Conservation (phyloP, 768 basidiomycete species). For the Suillus hirtellus region DNA sequence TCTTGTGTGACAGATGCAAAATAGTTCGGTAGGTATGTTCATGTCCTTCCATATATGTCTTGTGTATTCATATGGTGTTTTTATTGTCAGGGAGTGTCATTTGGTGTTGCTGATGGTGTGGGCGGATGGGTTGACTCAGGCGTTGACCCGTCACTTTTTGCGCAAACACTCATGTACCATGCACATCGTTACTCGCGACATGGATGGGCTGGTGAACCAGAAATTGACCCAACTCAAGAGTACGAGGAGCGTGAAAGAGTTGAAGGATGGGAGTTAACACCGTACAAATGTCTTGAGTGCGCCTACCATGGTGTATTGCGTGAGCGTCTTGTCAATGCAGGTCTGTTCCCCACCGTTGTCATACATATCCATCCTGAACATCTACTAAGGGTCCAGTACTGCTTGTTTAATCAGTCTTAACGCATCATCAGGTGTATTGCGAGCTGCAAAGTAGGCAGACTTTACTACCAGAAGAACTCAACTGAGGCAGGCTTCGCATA, state of each 20-base stretch:
- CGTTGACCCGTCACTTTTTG: slow-evolving; percentile 86
- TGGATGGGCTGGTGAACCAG: slow-evolving; percentile 84
- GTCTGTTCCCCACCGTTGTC: slow-evolving; percentile 33
- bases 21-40: slow-evolving; percentile 64
- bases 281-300: slow-evolving; percentile 68
- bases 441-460: slow-evolving; percentile 68
- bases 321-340: slow-evolving; percentile 60
- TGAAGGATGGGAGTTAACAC: slow-evolving; percentile 69
- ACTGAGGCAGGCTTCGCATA: slow-evolving; percentile 28
- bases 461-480: slow-evolving; percentile 3
- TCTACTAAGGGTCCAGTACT: slow-evolving; percentile 72
- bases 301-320: slow-evolving; percentile 71
- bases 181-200: slow-evolving; percentile 69
- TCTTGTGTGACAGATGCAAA: slow-evolving; percentile 59
- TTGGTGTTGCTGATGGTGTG: slow-evolving; percentile 91
- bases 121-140: slow-evolving; percentile 88
- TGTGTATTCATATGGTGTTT: slow-evolving; percentile 26
- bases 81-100: slow-evolving; percentile 59
- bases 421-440: slow-evolving; percentile 69
- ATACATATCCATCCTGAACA: slow-evolving; percentile 5
- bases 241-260: slow-evolving; percentile 64
- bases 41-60: not conserved
- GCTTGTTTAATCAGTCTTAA: slow-evolving; percentile 77
- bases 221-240: slow-evolving; percentile 74
- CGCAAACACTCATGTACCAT: slow-evolving; percentile 89